These are phyloP conservation scores for Sugiyamaella neomexicana DNA, from an alignment of 1,139 yeast species.

Conservation along the genomic window DNA sequence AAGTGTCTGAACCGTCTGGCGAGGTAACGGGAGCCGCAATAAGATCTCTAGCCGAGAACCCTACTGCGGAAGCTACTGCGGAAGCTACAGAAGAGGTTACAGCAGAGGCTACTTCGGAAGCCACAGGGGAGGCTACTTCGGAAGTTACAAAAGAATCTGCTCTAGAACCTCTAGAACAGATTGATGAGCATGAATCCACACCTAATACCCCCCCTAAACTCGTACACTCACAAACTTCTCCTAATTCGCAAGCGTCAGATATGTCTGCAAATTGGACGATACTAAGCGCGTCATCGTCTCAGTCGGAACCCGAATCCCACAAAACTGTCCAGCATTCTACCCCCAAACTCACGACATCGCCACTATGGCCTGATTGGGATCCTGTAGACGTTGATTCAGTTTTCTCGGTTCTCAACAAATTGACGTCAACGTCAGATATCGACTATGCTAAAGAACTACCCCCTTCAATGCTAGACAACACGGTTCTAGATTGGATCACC, in stretches of 20 bases:
- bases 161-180: too few species aligned
- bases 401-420: slow-evolving; percentile 43
- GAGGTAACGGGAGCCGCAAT: too few species aligned
- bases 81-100: too few species aligned
- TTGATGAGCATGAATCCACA: neutral
- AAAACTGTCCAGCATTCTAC: neutral
- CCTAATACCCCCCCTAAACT: slow-evolving; percentile 7
- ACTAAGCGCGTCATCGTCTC: slow-evolving; percentile 22
- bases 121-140: too few species aligned
- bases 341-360: neutral
- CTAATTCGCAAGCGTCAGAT: slow-evolving; percentile 9
- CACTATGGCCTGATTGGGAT: slow-evolving; percentile 28
- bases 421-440: slow-evolving; percentile 43
- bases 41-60: too few species aligned
- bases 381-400: slow-evolving; percentile 37
- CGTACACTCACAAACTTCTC: neutral
- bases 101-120: too few species aligned
- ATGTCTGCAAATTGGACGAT: slow-evolving; percentile 24
- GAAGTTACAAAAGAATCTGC: too few species aligned
- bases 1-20: too few species aligned
- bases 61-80: too few species aligned
- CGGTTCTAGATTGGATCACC: slow-evolving; percentile 67
- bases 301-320: slow-evolving; percentile 9
- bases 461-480: slow-evolving; percentile 64
- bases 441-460: slow-evolving; percentile 55